Base-by-base conservation (phyloP, 192 early-diverging fungal genomes). In the Lobosporangium transversale region DNA sequence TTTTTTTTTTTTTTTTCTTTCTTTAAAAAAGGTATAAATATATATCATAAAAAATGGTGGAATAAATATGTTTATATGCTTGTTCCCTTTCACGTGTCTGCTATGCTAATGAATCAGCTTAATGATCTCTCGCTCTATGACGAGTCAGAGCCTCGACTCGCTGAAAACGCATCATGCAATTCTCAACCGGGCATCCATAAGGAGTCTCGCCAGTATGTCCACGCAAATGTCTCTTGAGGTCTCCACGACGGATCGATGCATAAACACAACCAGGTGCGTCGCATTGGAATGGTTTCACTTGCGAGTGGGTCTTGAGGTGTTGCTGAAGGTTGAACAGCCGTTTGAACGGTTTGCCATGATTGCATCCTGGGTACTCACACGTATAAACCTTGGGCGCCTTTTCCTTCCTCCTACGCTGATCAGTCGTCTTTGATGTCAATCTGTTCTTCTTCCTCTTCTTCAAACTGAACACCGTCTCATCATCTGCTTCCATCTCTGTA, bases 301-400 rank as follows among this genome's bases (percentile, higher is more conserved):
- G 29, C 29, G 7, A 9, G 18, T 53, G 52, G 18, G 52, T 53
- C 52, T 53, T 53, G 30, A 18, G 17, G 17, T 53, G 52, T n/a
- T 53, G 52, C 2, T 53, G 6, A 4, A 32, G 31, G 18, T 53
- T 53, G 20, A 32, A 53, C 3, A 18, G 26, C 1, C 52, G 52
- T n/a, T 14, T 32, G 33, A 53, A 53, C 4, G 31, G 3, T 31
- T 53, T 53, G 6, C n/a, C n/a, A n/a, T n/a, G n/a, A n/a, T 29
- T 31, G 30, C 52, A 53, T 15, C 6, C 6, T n/a, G 29, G 29
- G 30, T 31, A 53, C 9, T 9, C 30, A 33, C 33, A 33, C 26
- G 24, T 33, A 2, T 20, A 4, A 17, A 17, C 52, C 52, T 53
- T 53, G 52, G 29, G 7, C 24, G 3, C 27, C 4, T 6, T 2